Base-by-base conservation (phyloP, 768 basidiomycete genomes). In the Harrya chromipes region DNA sequence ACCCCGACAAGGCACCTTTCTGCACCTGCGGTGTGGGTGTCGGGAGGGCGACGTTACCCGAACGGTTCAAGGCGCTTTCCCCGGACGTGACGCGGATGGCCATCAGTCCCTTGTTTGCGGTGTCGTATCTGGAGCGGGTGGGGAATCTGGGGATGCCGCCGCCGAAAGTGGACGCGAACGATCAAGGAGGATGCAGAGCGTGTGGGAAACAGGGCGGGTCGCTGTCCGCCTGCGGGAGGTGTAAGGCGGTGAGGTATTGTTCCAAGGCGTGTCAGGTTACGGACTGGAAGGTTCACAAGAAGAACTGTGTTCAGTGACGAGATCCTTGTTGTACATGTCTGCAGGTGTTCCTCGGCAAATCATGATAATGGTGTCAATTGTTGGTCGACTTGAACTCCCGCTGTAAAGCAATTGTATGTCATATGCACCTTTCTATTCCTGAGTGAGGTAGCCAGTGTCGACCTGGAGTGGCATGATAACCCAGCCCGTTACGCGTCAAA, bases 21-120 rank as follows among this genome's bases (percentile, higher is more conserved):
- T 85, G 83, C 52, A 69, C 67, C 3, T 84, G 83, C 41, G 82
- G 82, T 2, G 61, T 63, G 33, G 81, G 80, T 4, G 70, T 80
- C 39, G 72, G 75, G 41, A 62, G 75, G 6, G 74, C 67, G 3
- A 61, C 54, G 1, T 72, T 83, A 50, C 54, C 54, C 0, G 38
- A 54, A 12, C 52, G 57, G 10, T 82, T 77, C 76, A 63, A 65
- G 50, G 29, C 45, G 2, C 57, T 82, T 12, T 71, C 71, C 2
- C 71, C 71, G 7, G 74, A 74, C 44, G 73, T 68, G 13, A 81
- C 78, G 1, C 68, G 82, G 9, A 63, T 73, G 5, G 83, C 79
- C 0, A 63, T 85, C 34, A 69, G 74, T 2, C 83, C 80, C 0
- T 62, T 84, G 11, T 83, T 83, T 44, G 70, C 76, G 0, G 72